Percentiles rank a stretch among this genome's conserved stretches.
Evolutionary conservation across 352 stramenopile genomes (phyloP).

Genomic region (Aphanomyces stellatus): DNA sequence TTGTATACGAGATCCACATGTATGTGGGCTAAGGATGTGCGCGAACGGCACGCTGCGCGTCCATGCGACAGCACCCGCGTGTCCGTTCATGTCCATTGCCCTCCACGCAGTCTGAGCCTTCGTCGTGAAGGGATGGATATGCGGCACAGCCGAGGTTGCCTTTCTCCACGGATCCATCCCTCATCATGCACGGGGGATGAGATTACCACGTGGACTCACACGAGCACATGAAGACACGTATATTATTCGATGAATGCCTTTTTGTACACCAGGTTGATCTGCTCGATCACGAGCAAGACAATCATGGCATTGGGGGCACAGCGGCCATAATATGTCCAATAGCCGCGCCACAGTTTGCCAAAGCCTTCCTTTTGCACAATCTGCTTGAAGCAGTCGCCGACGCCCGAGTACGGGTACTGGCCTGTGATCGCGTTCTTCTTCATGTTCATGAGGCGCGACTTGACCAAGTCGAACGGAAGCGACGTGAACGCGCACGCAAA

Average conservation of each 20-base stretch:
- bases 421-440: conserved; percentile 85
- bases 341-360: conserved; percentile 94
- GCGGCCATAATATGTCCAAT: conserved; percentile 97
- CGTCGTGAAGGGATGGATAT: too few species aligned
- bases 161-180: too few species aligned
- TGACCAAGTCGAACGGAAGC: conserved; percentile 98
- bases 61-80: too few species aligned
- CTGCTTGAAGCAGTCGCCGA: conserved; percentile 93
- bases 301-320: conserved; percentile 99
- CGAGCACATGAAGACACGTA: too few species aligned
- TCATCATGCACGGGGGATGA: too few species aligned
- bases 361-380: conserved; percentile 94
- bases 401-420: conserved; percentile 91
- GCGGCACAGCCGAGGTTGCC: too few species aligned
- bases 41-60: too few species aligned
- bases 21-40: too few species aligned
- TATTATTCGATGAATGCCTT: conserved; percentile 33
- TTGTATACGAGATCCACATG: too few species aligned
- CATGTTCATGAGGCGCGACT: conserved; percentile 98
- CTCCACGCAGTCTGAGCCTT: too few species aligned
- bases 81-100: too few species aligned
- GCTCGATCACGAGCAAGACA: conserved; percentile 96
- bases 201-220: too few species aligned
- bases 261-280: conserved; percentile 86
- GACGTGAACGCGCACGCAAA: conserved; percentile 97